Conservation (phyloP, 176 grass and related monocot genomes). For the Hsuehochloa calcarea region DNA sequence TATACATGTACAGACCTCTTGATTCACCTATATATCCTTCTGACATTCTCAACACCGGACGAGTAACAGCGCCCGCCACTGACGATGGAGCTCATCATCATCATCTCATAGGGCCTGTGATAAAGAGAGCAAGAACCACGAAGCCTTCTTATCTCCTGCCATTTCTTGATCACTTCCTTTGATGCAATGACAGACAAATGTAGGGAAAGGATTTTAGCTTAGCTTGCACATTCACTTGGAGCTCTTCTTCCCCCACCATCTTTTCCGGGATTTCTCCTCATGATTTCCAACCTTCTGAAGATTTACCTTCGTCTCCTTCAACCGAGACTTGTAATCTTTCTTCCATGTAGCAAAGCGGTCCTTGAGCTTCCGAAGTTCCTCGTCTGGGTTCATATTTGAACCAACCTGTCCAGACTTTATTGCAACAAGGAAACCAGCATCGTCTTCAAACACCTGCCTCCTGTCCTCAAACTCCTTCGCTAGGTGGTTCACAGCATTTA, state of each 20-base stretch:
- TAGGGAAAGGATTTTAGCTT: neutral
- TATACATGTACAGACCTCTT: constrained; percentile 46
- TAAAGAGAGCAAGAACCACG: neutral
- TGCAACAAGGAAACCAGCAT: constrained; percentile 55
- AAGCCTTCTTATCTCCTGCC: neutral
- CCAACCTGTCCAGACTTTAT: constrained; percentile 43
- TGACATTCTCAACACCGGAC: neutral
- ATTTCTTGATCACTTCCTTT: constrained; percentile 4
- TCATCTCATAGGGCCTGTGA: neutral
- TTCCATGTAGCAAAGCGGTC: constrained; percentile 84
- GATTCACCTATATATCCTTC: constrained; percentile 22
- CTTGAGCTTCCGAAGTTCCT: constrained; percentile 79
- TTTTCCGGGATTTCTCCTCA: constrained; percentile 63
- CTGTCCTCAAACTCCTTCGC: constrained; percentile 76
- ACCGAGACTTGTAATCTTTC: constrained; percentile 81
- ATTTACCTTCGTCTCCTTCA: constrained; percentile 73
- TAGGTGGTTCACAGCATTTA: constrained; percentile 58
- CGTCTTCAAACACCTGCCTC: constrained; percentile 61
- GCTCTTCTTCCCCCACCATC: constrained; percentile 83
- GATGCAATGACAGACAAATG: constrained; percentile 22
- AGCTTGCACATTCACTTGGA: constrained; percentile 41
- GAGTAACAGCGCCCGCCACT: neutral
- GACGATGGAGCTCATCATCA: constrained; percentile 17
- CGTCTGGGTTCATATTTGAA: constrained; percentile 56
- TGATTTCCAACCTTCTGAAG: constrained; percentile 52